Evolutionary conservation across 2,329 filamentous ascomycete genomes (phyloP).

Genomic region (Aspergillus sergii): DNA sequence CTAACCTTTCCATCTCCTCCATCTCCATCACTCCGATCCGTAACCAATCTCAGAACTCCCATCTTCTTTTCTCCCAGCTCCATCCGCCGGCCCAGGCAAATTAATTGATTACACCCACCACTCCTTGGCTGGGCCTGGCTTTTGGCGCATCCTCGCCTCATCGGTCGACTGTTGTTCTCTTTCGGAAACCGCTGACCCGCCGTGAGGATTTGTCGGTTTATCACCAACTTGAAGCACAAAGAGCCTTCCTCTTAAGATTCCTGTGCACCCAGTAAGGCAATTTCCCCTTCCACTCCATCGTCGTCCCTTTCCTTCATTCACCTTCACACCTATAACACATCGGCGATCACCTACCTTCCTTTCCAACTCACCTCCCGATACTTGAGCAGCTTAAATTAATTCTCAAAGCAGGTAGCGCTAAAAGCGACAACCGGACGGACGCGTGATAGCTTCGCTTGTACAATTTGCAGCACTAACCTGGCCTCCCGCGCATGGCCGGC

Average conservation of each 20-base stretch:
- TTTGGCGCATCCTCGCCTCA: constrained; percentile 4
- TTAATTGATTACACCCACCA: constrained; percentile 5
- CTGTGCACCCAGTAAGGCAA: constrained; percentile 1
- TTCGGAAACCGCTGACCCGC: not conserved
- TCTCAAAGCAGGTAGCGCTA: constrained; percentile 16
- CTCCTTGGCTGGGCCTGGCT: constrained; percentile 3
- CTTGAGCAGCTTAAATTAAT: constrained; percentile 16
- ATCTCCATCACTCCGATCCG: not conserved
- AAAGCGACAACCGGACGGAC: constrained; percentile 16
- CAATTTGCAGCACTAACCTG: constrained; percentile 6
- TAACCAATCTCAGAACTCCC: not conserved
- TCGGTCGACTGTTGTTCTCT: not conserved
- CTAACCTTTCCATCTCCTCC: not conserved
- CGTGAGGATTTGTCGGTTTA: constrained; percentile 1
- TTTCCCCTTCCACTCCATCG: not conserved
- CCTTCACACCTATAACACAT: not conserved
- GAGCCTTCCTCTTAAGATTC: not conserved
- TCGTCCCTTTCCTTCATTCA: not conserved
- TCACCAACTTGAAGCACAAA: not conserved
- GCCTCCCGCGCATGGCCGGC: constrained; percentile 20
- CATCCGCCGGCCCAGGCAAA: constrained; percentile 1
- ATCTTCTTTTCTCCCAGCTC: not conserved
- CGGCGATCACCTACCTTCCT: constrained; percentile 3
- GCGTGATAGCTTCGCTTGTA: constrained; percentile 20
- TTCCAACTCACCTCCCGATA: constrained; percentile 2